phyloP scores from a whole-genome alignment of 345 rosid genomes.

The Melastoma malabathricum region DNA sequence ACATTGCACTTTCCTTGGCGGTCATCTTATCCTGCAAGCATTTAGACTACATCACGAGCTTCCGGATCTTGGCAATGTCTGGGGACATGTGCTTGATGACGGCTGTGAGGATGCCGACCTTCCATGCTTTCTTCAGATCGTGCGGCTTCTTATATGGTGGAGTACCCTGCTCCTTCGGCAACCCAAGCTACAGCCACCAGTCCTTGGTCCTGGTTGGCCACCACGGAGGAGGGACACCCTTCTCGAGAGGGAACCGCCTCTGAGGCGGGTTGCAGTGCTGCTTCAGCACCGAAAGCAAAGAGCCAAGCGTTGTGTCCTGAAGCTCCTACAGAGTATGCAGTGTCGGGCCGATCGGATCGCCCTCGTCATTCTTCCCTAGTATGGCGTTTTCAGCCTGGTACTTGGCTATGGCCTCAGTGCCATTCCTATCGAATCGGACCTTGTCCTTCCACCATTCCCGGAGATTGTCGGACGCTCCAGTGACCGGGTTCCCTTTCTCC shows the following conservation, averaged over 20 bases:
- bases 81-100: conserved; percentile 81
- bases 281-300: conserved; percentile 69
- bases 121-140: conserved; percentile 92
- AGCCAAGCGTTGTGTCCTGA: conserved; percentile 94
- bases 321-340: conserved; percentile 76
- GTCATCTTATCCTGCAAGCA: conserved; percentile 93
- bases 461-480: conserved; percentile 84
- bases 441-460: conserved; percentile 98
- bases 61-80: conserved; percentile 60
- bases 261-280: conserved; percentile 93
- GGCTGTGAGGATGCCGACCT: conserved; percentile 75
- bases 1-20: conserved; percentile 75
- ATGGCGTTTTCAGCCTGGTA: conserved; percentile 46
- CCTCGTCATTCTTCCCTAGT: conserved; percentile 40
- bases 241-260: conserved; percentile 74
- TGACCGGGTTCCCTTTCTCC: conserved; percentile 72
- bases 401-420: conserved; percentile 75
- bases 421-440: conserved; percentile 87
- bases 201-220: conserved; percentile 88
- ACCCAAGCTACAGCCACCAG: conserved; percentile 71
- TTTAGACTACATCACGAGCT: conserved; percentile 74
- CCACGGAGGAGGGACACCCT: conserved; percentile 88
- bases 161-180: conserved; percentile 51
- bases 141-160: conserved; percentile 99
- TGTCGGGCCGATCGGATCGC: conserved; percentile 40